Base-by-base conservation (phyloP, 1,139 yeast genomes). In the Saccharomyces pastorianus region DNA sequence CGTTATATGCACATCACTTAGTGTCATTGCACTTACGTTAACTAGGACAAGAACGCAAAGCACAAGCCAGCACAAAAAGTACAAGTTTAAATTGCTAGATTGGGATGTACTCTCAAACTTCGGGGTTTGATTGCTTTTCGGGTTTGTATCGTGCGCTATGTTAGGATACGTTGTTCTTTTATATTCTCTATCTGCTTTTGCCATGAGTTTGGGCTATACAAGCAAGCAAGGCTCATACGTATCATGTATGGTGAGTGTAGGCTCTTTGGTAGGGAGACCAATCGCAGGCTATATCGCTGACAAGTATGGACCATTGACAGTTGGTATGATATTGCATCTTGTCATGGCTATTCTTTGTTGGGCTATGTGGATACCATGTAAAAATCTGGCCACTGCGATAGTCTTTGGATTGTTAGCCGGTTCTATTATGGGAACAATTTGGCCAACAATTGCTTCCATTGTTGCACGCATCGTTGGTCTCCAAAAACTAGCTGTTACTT, bases 251-350 rank as follows among this genome's bases (percentile, higher is more conserved):
- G 71, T 84, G 61, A 81, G 81, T 58, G 83, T 79, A 2, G 85
- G 85, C 13, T 86, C 82, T 61, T 70, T 76, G 6, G 62, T 85
- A 41, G 90, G 89, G 0, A 73, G 91, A 57, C 89, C 90, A 1
- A 44, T 68, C 2, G 70, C 82, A 54, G 91, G 93, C 0, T 58
- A 68, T 20, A 31, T 77, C 4, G 80, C 82, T 14, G 91, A 85
- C 64, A 68, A 55, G 26, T 65, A 73, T 48, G 91, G 91, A 1
- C 72, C 87, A 48, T 71, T 76, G 47, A 83, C 84, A 58, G 69
- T 78, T 13, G 73, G 81, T 1, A 60, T 71, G 2, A 53, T 66
- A 25, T 65, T 67, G 4, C 72, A 73, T 46, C 23, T 60, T 9
- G 46, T 71, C 3, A 70, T 72, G 42, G 70, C 70, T 1, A 47